phyloP scores from a whole-genome alignment of 345 rosid species.

The Linum trigynum region DNA sequence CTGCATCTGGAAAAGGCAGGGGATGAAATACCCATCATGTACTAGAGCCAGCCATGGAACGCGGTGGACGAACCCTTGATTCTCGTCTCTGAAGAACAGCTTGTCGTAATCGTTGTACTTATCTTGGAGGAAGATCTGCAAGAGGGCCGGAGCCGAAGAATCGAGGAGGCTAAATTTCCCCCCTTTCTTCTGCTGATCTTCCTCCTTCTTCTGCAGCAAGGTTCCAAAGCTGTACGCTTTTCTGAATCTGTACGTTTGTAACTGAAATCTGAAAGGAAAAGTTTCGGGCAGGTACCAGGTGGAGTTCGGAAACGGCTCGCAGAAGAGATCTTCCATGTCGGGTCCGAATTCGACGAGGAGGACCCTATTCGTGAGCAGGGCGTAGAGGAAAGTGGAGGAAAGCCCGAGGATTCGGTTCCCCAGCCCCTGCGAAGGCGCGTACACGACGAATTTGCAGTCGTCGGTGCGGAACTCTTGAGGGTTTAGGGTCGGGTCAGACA shows the following conservation, averaged over 20 bases:
- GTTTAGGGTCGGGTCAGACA: not conserved
- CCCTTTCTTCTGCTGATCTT: too few relatives aligned
- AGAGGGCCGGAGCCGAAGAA: too few relatives aligned
- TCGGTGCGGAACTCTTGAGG: not conserved
- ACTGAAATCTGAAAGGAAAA: not conserved
- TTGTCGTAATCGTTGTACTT: not conserved
- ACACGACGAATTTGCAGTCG: not conserved
- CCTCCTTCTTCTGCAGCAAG: too few relatives aligned
- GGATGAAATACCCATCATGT: not conserved
- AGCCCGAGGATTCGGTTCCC: slow-evolving; percentile 1
- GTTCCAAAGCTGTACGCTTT: not conserved
- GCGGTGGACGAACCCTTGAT: too few relatives aligned
- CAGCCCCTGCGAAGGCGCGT: not conserved
- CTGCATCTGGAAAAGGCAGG: not conserved
- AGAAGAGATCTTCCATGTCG: slow-evolving; percentile 4
- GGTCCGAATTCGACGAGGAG: not conserved
- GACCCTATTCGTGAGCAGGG: not conserved
- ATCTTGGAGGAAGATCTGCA: too few relatives aligned
- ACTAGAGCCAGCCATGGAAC: not conserved
- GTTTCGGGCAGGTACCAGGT: not conserved
- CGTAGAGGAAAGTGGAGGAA: slow-evolving; percentile 1
- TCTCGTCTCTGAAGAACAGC: not conserved
- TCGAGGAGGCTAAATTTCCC: not conserved
- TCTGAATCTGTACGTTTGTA: not conserved
- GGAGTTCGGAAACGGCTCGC: slow-evolving; percentile 4